Base-by-base conservation (phyloP, 805 yeast genomes). In the Clavispora santaluciae region DNA sequence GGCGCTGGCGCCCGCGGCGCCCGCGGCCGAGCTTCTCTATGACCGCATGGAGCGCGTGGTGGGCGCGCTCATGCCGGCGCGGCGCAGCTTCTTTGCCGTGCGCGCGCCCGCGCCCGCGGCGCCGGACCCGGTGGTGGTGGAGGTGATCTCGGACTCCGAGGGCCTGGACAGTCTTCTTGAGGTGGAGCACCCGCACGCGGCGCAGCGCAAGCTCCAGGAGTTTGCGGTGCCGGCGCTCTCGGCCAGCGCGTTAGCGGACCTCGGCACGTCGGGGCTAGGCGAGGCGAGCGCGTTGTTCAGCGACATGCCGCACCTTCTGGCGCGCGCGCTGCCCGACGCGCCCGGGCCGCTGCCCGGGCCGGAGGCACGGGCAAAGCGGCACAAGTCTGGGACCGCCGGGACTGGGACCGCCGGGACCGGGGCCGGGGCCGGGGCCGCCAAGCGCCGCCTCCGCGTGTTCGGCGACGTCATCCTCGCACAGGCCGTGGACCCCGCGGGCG, bases 401-500 rank as follows among this genome's bases (percentile, higher is more conserved):
- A n/a, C n/a, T n/a, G n/a, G n/a, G n/a, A n/a, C n/a, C n/a, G n/a
- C n/a, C n/a, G n/a, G n/a, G n/a, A n/a, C n/a, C n/a, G n/a, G n/a
- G n/a, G n/a, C n/a, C n/a, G n/a, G n/a, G n/a, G n/a, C n/a, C n/a
- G n/a, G n/a, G n/a, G n/a, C n/a, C n/a, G n/a, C n/a, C n/a, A n/a
- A n/a, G n/a, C n/a, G n/a, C n/a, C 31, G 18, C 12, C 3, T 60
- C 25, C 50, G 45, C 26, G 49, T 67, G 2, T 66, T 62, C 51
- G 72, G 61, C 40, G 72, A 69, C 18, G 43, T 45, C 11, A 39
- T 63, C 5, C 38, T 67, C 5, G 47, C 59, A 3, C 42, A 43
- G 15, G 51, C 51, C 26, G 44, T 67, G 11, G 54, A 53, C 39
- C 61, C 63, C 2, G 46, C 48, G 22, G 17, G 38, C 4, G 42